Evolutionary conservation across 78 protist species (phyloP), one percentile per base, ranked within the genome.

Genomic region (Dictyostelium firmibasis): DNA sequence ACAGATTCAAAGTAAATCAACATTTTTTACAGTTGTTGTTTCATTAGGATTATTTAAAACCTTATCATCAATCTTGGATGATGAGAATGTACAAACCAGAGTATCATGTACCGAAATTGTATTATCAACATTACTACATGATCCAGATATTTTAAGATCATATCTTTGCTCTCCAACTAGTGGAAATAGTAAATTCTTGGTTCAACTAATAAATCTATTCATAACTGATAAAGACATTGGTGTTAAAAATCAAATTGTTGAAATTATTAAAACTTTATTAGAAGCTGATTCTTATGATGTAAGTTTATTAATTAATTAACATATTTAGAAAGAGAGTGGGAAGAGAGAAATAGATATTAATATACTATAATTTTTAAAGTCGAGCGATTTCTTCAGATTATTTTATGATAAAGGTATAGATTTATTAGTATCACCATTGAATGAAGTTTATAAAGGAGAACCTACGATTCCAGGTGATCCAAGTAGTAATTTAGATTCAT

Each of bases 321-420:
- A n/a, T n/a, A n/a, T n/a, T n/a, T n/a, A n/a, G n/a, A n/a, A n/a
- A n/a, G n/a, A n/a, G n/a, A n/a, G n/a, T n/a, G n/a, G n/a, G n/a
- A n/a, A n/a, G n/a, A n/a, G n/a, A n/a, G n/a, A n/a, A n/a, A n/a
- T n/a, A n/a, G n/a, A n/a, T n/a, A n/a, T n/a, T n/a, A n/a, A n/a
- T n/a, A n/a, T n/a, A n/a, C n/a, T n/a, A n/a, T n/a, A n/a, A n/a
- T n/a, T n/a, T n/a, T n/a, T n/a, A n/a, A n/a, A 10, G 96, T 33
- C 74, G 25, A 96, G 88, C 53, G 94, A 85, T 9, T 95, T 96
- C 79, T 94, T 96, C 53, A 84, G 83, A 82, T 33, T 92, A n/a
- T 94, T 96, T 85, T 96, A 96, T 91, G 88, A 81, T n/a, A 76
- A 91, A 29, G 81, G 93, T n/a, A 38, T 94, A n/a, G 29, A 36